Percentiles rank a stretch among this genome's conserved stretches.
Evolutionary conservation across 768 basidiomycete species (phyloP).

Genomic region (Albatrellus ellisii): DNA sequence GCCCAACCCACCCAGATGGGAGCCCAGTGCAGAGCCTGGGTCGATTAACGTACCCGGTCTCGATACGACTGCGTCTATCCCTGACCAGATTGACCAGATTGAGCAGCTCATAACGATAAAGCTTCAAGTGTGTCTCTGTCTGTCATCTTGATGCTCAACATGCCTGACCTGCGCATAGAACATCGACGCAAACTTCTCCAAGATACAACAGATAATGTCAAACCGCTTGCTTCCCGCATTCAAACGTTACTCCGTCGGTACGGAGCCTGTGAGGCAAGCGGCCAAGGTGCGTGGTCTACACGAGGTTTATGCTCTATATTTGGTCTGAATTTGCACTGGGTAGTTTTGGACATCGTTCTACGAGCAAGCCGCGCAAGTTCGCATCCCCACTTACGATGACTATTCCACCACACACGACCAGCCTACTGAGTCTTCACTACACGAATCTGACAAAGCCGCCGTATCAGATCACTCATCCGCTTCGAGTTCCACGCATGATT

Average conservation of each 20-base stretch:
- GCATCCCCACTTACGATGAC: constrained; percentile 64
- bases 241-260: constrained; percentile 78
- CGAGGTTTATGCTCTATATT: neutral
- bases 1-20: constrained; percentile 57
- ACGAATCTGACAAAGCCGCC: constrained; percentile 2
- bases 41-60: constrained; percentile 61
- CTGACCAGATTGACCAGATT: constrained; percentile 87
- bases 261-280: constrained; percentile 80
- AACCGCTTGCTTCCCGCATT: constrained; percentile 76
- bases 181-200: constrained; percentile 88
- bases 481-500: constrained; percentile 4
- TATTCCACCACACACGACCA: constrained; percentile 24
- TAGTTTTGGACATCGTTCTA: constrained; percentile 98
- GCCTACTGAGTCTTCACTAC: constrained; percentile 5
- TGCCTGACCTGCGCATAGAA: constrained; percentile 34
- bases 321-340: neutral
- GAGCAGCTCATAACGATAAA: constrained; percentile 92
- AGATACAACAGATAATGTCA: constrained; percentile 75
- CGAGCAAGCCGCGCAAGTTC: constrained; percentile 83
- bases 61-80: constrained; percentile 50
- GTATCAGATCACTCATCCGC: constrained; percentile 7
- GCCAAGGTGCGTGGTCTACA: constrained; percentile 50
- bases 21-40: constrained; percentile 46
- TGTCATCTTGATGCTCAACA: neutral
- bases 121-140: constrained; percentile 45